These are phyloP conservation scores for Urostyla sp. DNA, from an alignment of 73 alveolate species.

Conservation along the genomic window DNA sequence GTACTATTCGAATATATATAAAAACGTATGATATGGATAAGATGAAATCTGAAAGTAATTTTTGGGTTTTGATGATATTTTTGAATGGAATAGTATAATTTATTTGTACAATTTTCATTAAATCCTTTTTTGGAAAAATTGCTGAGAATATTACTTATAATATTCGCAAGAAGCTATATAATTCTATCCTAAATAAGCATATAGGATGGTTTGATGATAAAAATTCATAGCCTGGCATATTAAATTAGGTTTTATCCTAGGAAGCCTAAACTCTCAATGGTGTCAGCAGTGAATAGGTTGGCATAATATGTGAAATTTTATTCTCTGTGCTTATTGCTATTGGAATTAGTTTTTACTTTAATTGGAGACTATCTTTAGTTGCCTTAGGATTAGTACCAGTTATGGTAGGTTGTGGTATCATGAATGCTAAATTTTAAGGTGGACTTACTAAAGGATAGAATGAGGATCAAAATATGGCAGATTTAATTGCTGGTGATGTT, in stretches of 20 bases:
- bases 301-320: conserved; percentile 42
- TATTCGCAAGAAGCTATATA: conserved; percentile 46
- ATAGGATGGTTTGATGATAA: conserved; percentile 66
- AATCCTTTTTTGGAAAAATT: conserved; percentile 55
- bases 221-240: conserved; percentile 67
- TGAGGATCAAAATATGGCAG: conserved; percentile 84
- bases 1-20: conserved; percentile 36
- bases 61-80: conserved; percentile 42
- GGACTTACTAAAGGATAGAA: conserved; percentile 71
- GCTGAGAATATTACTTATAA: conserved; percentile 70
- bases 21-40: conserved; percentile 34
- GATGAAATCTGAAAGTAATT: conserved; percentile 6
- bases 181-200: conserved; percentile 38
- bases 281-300: conserved; percentile 64
- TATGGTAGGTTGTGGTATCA: conserved; percentile 66
- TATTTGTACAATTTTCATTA: conserved; percentile 3
- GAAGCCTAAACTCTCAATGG: conserved; percentile 66
- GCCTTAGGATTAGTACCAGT: conserved; percentile 78
- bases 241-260: conserved; percentile 52
- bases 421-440: conserved; percentile 66
- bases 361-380: conserved; percentile 78
- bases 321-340: conserved; percentile 72
- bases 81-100: conserved; percentile 6
- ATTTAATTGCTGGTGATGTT: conserved; percentile 83
- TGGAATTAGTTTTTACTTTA: conserved; percentile 63